phyloP scores from a whole-genome alignment of 108 stramenopile species.

The Skeletonema menzelii region DNA sequence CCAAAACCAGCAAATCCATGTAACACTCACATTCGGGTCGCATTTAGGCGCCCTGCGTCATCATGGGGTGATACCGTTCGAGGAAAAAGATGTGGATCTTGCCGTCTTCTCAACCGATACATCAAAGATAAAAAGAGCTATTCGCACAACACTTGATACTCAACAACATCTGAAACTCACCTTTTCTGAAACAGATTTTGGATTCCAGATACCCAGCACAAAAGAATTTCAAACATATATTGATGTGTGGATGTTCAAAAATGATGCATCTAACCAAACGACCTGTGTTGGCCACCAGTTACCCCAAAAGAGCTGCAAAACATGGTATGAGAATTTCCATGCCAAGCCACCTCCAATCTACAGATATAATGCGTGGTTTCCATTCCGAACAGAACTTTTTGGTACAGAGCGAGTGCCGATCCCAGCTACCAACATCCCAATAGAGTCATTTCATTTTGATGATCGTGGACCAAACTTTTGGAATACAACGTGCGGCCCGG shows the following conservation, averaged over 20 bases:
- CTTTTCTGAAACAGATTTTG: not conserved
- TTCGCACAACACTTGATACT: not conserved
- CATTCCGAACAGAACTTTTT: not conserved
- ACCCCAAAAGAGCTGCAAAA: not conserved
- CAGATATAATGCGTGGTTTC: not conserved
- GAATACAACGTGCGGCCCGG: not conserved
- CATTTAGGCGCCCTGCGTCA: not conserved
- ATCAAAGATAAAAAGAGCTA: not conserved
- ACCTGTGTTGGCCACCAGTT: not conserved
- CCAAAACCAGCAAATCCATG: not conserved
- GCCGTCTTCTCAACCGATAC: not conserved
- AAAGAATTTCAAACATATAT: not conserved
- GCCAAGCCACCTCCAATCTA: not conserved
- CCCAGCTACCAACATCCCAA: not conserved
- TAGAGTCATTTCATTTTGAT: not conserved
- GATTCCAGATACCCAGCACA: not conserved
- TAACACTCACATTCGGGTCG: not conserved
- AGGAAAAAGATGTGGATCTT: not conserved
- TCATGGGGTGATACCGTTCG: not conserved
- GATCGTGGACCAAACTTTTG: not conserved
- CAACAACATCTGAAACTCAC: not conserved
- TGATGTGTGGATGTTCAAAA: slow-evolving; percentile 1
- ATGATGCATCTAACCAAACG: not conserved
- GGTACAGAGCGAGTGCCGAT: slow-evolving; percentile 1
- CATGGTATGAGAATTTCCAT: not conserved